Evolutionary conservation across 2,329 filamentous ascomycete species (phyloP), one percentile per base, ranked within the genome.

Genomic region (Verticillium isaacii): DNA sequence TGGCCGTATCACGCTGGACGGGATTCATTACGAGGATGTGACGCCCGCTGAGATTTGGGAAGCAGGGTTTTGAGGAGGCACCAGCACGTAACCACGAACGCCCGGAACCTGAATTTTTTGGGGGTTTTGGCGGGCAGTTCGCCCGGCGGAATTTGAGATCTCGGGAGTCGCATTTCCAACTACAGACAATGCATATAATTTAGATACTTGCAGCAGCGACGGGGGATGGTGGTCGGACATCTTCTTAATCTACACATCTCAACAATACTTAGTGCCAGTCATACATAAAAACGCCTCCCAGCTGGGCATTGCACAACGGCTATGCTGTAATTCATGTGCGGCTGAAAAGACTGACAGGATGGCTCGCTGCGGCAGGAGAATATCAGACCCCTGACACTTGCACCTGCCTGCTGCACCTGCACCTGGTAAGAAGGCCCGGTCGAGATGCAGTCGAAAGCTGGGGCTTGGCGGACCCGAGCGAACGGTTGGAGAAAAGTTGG

Each of bases 1-100:
- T 56, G 32, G 59, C 25, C 58, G 61, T 4, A 50, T 50, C 68
- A 70, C 65, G 65, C 61, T 56, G 65, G 63, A 59, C 50, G 59
- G 59, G 8, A 23, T 50, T 23, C 45, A 50, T 23, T 50, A 23
- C n/a, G 45, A 50, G 45, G 45, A 50, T 23, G 45, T 50, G 8
- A 50, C 45, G 19, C 19, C 45, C 5, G 45, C 45, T 9, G 45
- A 50, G 45, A 50, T 50, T 11, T 50, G 11, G 9, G 45, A 50
- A n/a, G 45, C 45, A 14, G n/a, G 45, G 12, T 50, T 50, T 25
- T 50, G 45, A 50, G 9, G 45, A 8, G 45, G 8, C 17, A 11
- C n/a, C 19, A 9, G 45, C 41, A n/a, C 15, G 39, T 9, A 23
- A 7, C n/a, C 2, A 12, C n/a, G 9, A 14, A 12, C 23, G 7